These are phyloP conservation scores for Sordariomycetes sp. DNA, from an alignment of 2,329 filamentous ascomycete genomes.

Conservation along the genomic window DNA sequence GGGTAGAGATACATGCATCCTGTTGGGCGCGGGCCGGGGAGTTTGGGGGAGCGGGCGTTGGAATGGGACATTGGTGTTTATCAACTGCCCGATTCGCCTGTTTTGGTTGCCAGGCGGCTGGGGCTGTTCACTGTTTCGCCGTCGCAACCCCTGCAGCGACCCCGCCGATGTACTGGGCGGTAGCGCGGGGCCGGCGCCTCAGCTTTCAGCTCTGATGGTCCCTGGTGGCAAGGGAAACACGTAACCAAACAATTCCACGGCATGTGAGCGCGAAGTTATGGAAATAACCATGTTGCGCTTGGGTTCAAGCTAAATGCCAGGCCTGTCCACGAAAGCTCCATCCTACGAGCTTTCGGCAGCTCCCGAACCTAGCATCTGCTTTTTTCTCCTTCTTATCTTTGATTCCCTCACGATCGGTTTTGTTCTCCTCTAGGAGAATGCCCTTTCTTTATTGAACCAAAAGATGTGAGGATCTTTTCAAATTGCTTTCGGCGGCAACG, in stretches of 20 bases:
- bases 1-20: not conserved
- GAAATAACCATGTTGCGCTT: constrained; percentile 36
- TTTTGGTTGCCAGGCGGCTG: constrained; percentile 2
- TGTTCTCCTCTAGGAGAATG: too few species aligned
- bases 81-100: not conserved
- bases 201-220: too few species aligned
- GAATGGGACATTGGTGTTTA: not conserved
- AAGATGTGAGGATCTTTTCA: too few species aligned
- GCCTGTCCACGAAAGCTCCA: constrained; percentile 35
- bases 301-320: constrained; percentile 19
- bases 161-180: not conserved
- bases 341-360: constrained; percentile 13
- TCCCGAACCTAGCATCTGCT: not conserved
- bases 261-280: constrained; percentile 28
- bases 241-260: not conserved
- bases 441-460: too few species aligned
- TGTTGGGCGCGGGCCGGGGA: not conserved
- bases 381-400: not conserved
- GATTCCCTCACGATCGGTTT: too few species aligned
- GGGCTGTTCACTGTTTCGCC: not conserved
- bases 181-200: not conserved
- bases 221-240: too few species aligned
- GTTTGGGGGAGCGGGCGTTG: not conserved
- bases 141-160: not conserved
- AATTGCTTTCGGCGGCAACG: too few species aligned